Evolutionary conservation across 352 stramenopile genomes (phyloP), one percentile per base, ranked within the genome.

Genomic region (Blastocystis sp.): DNA sequence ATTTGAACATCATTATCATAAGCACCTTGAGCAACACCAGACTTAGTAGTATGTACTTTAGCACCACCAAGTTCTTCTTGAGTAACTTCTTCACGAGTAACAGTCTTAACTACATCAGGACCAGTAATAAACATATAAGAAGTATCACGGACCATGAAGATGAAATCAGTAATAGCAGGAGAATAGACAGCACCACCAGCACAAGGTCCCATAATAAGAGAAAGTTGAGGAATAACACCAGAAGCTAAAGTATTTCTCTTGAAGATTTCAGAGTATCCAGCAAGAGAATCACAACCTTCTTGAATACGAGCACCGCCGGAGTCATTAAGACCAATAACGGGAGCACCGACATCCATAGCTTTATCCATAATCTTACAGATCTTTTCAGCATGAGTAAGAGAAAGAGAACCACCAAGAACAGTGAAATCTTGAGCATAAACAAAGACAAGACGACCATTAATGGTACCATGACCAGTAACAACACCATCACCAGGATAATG

Each of bases 41-140:
- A 87, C 43, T 83, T 93, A 57, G 80, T 86, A 5, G 83, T 94
- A 76, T 97, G 89, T 4, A 88, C 90, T 2, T 76, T 76, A 40
- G 85, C 81, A 36, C 89, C 89, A 42, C 89, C 89, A 7, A 97
- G 70, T 54, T 84, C 76, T 66, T 92, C 82, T 65, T 78, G 64
- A 0, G 82, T 93, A 13, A 94, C 84, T 37, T 84, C 79, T 73
- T 95, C 86, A 55, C 94, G 91, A 9, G 86, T 95, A 34, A 95
- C 88, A 2, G 84, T 94, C 73, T 95, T 95, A 32, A 96, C 87
- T 1, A 96, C 88, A 43, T 95, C 84, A 0, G 88, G 88, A 13
- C 89, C 89, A 4, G 89, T 97, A 34, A 97, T 86, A 70, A 97
- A 97, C 88, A 95, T 96, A 75, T 95, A 95, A 23, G 80, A 93